Evolutionary conservation across 805 yeast species (phyloP).

Genomic region (Wickerhamomyces tratensis): DNA sequence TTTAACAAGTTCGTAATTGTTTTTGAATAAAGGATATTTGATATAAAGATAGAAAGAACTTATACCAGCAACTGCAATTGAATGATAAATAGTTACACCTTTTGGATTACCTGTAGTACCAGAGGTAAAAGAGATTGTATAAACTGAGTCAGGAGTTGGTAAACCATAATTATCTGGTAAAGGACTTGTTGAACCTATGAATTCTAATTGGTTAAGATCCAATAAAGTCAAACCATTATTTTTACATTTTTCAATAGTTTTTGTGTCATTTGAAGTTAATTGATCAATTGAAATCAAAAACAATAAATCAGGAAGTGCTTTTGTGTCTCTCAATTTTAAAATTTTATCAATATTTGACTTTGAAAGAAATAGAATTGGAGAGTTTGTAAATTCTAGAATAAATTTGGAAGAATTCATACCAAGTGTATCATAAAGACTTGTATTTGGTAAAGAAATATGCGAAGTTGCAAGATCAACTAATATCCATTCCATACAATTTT

Average conservation of each 20-base stretch:
- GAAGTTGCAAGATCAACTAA: constrained; percentile 45
- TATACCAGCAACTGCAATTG: constrained; percentile 33
- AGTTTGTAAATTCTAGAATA: constrained; percentile 39
- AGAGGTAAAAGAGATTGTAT: constrained; percentile 53
- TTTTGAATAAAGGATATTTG: neutral
- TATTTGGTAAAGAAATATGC: constrained; percentile 34
- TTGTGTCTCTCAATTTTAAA: constrained; percentile 26
- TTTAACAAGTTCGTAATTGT: no score
- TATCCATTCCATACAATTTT: constrained; percentile 49
- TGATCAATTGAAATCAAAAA: constrained; percentile 40
- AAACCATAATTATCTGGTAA: constrained; percentile 12
- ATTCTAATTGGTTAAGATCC: constrained; percentile 23
- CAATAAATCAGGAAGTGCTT: constrained; percentile 23
- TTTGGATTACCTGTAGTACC: constrained; percentile 61
- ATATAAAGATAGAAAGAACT: constrained; percentile 8
- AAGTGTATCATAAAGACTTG: constrained; percentile 34
- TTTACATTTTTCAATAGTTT: constrained; percentile 11
- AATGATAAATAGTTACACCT: constrained; percentile 44
- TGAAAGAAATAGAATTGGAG: constrained; percentile 41
- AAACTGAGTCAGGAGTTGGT: constrained; percentile 29
- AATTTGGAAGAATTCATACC: constrained; percentile 42
- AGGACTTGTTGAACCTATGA: constrained; percentile 27
- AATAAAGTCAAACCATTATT: constrained; percentile 23
- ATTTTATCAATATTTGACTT: constrained; percentile 33
- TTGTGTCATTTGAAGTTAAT: constrained; percentile 18